Conservation (phyloP, 2,329 filamentous ascomycete species). For the Colletotrichum coccodes region DNA sequence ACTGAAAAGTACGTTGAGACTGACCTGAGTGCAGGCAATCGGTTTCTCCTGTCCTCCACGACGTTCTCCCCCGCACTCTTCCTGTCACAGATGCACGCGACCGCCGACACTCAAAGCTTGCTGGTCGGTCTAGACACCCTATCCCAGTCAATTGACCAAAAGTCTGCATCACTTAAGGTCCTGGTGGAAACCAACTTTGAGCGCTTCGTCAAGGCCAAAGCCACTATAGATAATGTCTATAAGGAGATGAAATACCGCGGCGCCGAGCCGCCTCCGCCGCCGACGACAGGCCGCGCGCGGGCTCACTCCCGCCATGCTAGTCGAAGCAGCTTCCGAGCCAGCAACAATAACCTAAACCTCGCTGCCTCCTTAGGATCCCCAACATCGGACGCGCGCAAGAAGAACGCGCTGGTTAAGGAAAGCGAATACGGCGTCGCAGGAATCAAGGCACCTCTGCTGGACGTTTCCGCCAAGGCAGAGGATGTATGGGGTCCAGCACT, state of each 20-base stretch:
- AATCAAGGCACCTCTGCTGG: slow-evolving; percentile 87
- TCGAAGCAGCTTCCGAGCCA: slow-evolving; percentile 71
- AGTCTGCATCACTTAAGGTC: slow-evolving; percentile 95
- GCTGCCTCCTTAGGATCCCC: slow-evolving; percentile 45
- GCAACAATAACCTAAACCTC: slow-evolving; percentile 49
- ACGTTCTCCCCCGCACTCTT: slow-evolving; percentile 94
- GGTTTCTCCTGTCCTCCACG: slow-evolving; percentile 94
- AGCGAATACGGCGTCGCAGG: slow-evolving; percentile 90
- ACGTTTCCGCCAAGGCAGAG: slow-evolving; percentile 93
- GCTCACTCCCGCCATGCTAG: slow-evolving; percentile 75
- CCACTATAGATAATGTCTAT: slow-evolving; percentile 98
- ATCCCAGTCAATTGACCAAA: slow-evolving; percentile 94
- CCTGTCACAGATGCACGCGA: slow-evolving; percentile 89
- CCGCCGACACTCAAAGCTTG: slow-evolving; percentile 84
- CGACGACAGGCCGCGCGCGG: slow-evolving; percentile 45
- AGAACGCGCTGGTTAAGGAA: slow-evolving; percentile 92
- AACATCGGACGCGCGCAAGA: slow-evolving; percentile 72
- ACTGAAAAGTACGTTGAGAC: slow-evolving; percentile 13
- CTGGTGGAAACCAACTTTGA: slow-evolving; percentile 98
- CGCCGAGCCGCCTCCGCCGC: slow-evolving; percentile 58
- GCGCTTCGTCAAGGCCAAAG: slow-evolving; percentile 95
- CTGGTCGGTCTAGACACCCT: slow-evolving; percentile 86
- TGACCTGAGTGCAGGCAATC: slow-evolving; percentile 71
- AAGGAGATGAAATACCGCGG: slow-evolving; percentile 91
- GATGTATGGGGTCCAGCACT: slow-evolving; percentile 97